These are phyloP conservation scores for Ceratobasidium sp. DNA, from an alignment of 1,284 basidiomycete species.

Conservation along the genomic window DNA sequence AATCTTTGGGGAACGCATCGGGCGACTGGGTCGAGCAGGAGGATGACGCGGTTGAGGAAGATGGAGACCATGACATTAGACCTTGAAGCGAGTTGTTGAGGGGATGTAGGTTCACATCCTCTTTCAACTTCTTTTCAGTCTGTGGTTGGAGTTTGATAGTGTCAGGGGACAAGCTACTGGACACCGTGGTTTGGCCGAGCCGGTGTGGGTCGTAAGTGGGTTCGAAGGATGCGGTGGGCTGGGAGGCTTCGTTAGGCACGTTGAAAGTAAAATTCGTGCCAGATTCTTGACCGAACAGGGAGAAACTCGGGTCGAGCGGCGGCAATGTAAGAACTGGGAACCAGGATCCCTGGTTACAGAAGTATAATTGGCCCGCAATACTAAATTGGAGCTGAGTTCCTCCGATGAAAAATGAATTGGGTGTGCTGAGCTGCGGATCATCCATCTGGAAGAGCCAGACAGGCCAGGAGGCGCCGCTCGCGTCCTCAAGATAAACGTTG, in stretches of 20 bases:
- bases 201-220: background rate
- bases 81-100: constrained; percentile 7
- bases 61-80: constrained; percentile 11
- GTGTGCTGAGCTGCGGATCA: background rate
- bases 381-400: constrained; percentile 2
- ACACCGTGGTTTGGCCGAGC: background rate
- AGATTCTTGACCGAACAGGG: too few species aligned
- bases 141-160: too few species aligned
- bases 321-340: background rate
- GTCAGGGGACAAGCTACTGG: constrained; percentile 2
- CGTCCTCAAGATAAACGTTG: constrained; percentile 18
- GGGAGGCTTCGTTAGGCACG: background rate
- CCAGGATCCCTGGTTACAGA: background rate
- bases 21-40: too few species aligned
- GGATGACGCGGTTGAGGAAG: too few species aligned
- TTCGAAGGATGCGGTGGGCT: background rate
- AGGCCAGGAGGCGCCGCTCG: background rate
- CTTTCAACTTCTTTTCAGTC: background rate
- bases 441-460: background rate
- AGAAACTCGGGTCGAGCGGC: background rate
- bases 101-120: background rate
- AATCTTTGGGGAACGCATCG: background rate
- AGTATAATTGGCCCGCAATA: background rate
- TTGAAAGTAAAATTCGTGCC: too few species aligned
- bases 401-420: background rate